phyloP scores from a whole-genome alignment of 345 rosid genomes.

The Cardamine resedifolia region DNA sequence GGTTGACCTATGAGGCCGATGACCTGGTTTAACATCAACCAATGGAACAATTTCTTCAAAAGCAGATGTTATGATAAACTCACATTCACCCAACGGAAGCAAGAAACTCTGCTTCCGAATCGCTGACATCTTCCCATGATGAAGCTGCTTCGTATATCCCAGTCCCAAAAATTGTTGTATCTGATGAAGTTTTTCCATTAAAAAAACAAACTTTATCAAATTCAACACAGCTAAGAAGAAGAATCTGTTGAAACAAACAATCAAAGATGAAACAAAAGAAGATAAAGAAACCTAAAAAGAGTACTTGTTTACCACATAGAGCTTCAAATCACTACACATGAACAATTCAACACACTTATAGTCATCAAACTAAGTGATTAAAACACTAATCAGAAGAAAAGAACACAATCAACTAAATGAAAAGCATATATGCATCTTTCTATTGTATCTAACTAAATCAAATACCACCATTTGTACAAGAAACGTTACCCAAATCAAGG shows the following conservation, averaged over 20 bases:
- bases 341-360: not conserved
- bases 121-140: conserved; percentile 51
- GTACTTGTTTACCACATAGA: conserved; percentile 5
- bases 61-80: conserved; percentile 70
- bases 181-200: conserved; percentile 33
- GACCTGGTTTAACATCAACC: conserved; percentile 41
- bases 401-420: not conserved
- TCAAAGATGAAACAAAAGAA: not conserved
- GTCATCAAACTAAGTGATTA: not conserved
- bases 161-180: conserved; percentile 67
- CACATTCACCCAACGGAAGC: conserved; percentile 77
- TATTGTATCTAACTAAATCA: not conserved
- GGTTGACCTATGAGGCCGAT: conserved; percentile 84
- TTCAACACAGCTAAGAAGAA: conserved; percentile 3
- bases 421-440: not conserved
- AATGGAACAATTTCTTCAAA: conserved; percentile 68
- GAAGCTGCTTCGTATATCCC: conserved; percentile 45
- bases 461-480: conserved; percentile 1
- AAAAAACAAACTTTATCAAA: not conserved
- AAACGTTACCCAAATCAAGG: not conserved
- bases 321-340: not conserved
- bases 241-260: not conserved
- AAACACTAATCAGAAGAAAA: not conserved
- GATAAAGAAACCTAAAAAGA: not conserved
- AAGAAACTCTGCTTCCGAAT: conserved; percentile 73